A percentile compares a stretch with the other conserved stretches of the same genome.
phyloP scores from a whole-genome alignment of 2,329 filamentous ascomycete genomes.

The Blastomyces emzantsi region DNA sequence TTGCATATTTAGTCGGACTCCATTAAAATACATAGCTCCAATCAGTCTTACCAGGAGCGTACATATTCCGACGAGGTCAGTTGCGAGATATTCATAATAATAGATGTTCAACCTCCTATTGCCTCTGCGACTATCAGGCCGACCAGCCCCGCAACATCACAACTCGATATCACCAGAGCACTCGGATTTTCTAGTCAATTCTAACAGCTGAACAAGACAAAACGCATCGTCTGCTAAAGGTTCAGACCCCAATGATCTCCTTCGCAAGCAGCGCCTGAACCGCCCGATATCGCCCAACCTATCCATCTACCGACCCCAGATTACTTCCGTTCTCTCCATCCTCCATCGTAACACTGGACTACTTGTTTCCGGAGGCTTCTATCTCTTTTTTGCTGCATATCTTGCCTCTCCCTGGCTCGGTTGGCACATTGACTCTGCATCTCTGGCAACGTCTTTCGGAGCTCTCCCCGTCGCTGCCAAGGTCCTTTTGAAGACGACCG shows the following conservation, averaged over 20 bases:
- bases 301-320: slow-evolving; percentile 71
- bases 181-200: background rate
- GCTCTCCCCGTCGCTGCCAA: slow-evolving; percentile 52
- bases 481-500: slow-evolving; percentile 47
- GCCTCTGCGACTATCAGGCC: background rate
- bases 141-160: background rate
- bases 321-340: slow-evolving; percentile 69
- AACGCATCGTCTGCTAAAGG: background rate
- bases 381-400: slow-evolving; percentile 72
- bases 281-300: slow-evolving; percentile 82
- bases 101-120: background rate
- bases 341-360: slow-evolving; percentile 76
- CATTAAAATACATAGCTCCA: background rate
- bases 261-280: slow-evolving; percentile 67
- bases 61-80: background rate
- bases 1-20: background rate
- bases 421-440: slow-evolving; percentile 56
- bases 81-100: background rate
- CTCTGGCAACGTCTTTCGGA: slow-evolving; percentile 55
- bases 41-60: background rate
- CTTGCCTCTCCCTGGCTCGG: slow-evolving; percentile 67
- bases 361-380: slow-evolving; percentile 61
- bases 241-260: slow-evolving; percentile 37
- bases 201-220: background rate
- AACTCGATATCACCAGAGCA: background rate